A percentile compares a stretch with the other conserved stretches of the same genome.
These are phyloP conservation scores for Apophysomyces variabilis DNA, from an alignment of 371 early-diverging fungal genomes.

Conservation along the genomic window DNA sequence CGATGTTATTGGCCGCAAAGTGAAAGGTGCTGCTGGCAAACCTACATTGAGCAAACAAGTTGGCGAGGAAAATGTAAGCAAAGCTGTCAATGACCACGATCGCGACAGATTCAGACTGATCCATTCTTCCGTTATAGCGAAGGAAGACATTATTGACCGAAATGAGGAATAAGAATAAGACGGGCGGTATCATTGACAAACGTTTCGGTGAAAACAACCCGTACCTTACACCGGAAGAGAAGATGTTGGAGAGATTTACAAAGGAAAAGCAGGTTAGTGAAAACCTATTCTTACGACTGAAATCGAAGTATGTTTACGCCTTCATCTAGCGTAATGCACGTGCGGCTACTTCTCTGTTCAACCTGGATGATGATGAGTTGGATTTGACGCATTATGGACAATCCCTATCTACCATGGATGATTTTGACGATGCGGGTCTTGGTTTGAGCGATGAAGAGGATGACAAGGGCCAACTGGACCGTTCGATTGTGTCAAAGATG, in stretches of 20 bases:
- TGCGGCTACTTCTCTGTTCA: constrained; percentile 63
- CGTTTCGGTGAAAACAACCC: constrained; percentile 95
- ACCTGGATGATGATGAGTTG: constrained; percentile 75
- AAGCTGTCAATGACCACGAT: background rate
- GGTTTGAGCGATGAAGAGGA: constrained; percentile 72
- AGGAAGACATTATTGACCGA: constrained; percentile 85
- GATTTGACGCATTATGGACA: constrained; percentile 92
- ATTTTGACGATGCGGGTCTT: constrained; percentile 74
- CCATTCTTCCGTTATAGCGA: constrained; percentile 49
- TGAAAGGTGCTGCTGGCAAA: constrained; percentile 82
- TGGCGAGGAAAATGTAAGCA: constrained; percentile 79
- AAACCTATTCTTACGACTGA: constrained; percentile 23
- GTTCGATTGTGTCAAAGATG: constrained; percentile 65
- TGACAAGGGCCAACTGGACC: constrained; percentile 69
- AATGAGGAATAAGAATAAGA: constrained; percentile 68
- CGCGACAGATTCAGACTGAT: background rate
- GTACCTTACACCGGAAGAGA: constrained; percentile 90
- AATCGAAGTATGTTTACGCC: too few species aligned
- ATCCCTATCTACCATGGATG: constrained; percentile 82
- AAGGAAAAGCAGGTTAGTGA: constrained; percentile 71
- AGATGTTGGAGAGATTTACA: constrained; percentile 94
- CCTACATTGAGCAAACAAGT: constrained; percentile 82
- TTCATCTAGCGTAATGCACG: constrained; percentile 31
- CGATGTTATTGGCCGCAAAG: constrained; percentile 85
- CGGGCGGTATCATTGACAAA: constrained; percentile 85